Conservation (phyloP, 1,139 yeast species). For the Scheffersomyces insectosa region DNA sequence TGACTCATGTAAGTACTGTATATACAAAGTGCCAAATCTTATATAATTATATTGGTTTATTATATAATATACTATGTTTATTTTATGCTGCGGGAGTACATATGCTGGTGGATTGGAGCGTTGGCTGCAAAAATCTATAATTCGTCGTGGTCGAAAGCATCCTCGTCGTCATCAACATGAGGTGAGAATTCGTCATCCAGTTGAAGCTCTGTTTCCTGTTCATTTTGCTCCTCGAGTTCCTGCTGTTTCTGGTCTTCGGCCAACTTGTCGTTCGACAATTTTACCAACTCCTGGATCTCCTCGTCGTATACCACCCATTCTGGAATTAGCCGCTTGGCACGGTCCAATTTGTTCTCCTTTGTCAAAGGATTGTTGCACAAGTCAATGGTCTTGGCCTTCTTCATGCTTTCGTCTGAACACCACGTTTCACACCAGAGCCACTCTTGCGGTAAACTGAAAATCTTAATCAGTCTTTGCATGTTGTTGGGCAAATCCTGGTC, state of each 20-base stretch:
- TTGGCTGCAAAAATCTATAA: conserved; percentile 6
- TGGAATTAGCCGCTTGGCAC: conserved; percentile 73
- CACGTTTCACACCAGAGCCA: conserved; percentile 96
- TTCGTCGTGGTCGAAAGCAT: conserved; percentile 14
- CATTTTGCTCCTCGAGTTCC: conserved; percentile 2
- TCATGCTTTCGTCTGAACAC: conserved; percentile 69
- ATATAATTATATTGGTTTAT: no score
- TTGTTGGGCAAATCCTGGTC: conserved; percentile 94
- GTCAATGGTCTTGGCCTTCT: conserved; percentile 74
- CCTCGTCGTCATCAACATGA: conserved; percentile 4
- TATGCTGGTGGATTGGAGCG: no score
- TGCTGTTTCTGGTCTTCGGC: conserved; percentile 1
- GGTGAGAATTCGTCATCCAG: conserved; percentile 2
- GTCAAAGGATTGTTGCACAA: conserved; percentile 82
- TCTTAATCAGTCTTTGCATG: conserved; percentile 66
- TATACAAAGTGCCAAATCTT: no score
- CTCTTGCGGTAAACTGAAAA: conserved; percentile 72
- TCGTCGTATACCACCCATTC: conserved; percentile 74
- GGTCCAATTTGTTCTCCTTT: conserved; percentile 70
- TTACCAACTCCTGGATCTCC: conserved; percentile 31
- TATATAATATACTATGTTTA: no score
- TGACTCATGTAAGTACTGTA: no score
- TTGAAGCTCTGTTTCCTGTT: conserved; percentile 2
- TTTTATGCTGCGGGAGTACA: no score
- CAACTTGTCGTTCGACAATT: neutral